Conservation (phyloP, 2,329 filamentous ascomycete species). For the Nothophoma quercina region DNA sequence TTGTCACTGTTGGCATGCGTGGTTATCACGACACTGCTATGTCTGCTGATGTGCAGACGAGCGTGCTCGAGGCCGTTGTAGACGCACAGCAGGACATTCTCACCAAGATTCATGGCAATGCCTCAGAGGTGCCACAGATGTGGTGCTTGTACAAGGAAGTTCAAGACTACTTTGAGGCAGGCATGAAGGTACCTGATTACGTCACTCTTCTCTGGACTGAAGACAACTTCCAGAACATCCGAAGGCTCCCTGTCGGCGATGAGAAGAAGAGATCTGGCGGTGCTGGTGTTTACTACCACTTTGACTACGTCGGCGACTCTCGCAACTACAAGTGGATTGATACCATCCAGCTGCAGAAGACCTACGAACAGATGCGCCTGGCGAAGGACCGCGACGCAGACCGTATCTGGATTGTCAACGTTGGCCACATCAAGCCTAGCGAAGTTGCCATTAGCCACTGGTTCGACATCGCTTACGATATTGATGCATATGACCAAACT, state of each 20-base stretch:
- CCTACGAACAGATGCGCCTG: conserved; percentile 70
- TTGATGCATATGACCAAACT: conserved; percentile 63
- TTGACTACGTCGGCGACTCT: conserved; percentile 69
- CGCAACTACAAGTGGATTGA: conserved; percentile 68
- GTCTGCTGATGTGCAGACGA: conserved; percentile 64
- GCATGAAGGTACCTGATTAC: conserved; percentile 69
- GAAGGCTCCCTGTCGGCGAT: conserved; percentile 66
- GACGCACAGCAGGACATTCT: conserved; percentile 67
- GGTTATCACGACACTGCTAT: conserved; percentile 72
- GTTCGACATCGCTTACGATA: conserved; percentile 73
- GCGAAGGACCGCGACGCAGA: conserved; percentile 66
- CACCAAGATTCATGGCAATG: conserved; percentile 61
- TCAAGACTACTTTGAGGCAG: conserved; percentile 71
- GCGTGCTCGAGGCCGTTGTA: conserved; percentile 68
- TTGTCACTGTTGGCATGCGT: conserved; percentile 74
- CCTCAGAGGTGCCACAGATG: conserved; percentile 68
- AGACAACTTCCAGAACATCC: conserved; percentile 73
- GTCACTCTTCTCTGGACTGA: conserved; percentile 74
- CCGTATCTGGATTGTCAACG: conserved; percentile 72
- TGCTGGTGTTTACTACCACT: conserved; percentile 72
- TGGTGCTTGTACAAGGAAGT: conserved; percentile 81
- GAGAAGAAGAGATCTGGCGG: conserved; percentile 68
- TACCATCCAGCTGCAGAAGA: conserved; percentile 70
- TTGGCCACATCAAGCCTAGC: conserved; percentile 71
- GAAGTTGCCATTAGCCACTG: conserved; percentile 73